Evolutionary conservation across 352 stramenopile species (phyloP), one percentile per base, ranked within the genome.

Genomic region (Pythium apleroticum): DNA sequence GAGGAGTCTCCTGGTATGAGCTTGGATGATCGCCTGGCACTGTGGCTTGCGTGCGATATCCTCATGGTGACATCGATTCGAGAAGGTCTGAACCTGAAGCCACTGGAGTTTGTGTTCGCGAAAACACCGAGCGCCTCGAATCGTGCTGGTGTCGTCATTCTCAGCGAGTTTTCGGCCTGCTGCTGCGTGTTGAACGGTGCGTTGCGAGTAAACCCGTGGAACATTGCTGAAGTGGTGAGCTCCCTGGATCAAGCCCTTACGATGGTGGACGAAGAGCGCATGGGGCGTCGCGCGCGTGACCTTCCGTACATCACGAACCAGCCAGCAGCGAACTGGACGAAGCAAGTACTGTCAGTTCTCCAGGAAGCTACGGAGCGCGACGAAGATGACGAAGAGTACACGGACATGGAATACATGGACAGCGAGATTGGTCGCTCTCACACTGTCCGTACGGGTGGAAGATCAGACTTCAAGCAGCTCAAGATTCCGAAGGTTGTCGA

Each of bases 11-110:
- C 84, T 7, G 76, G 77, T 30, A 72, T 98, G n/a, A 81, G 82
- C 6, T 86, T 98, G 48, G 74, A 96, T 57, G 89, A 98, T 14
- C 84, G 97, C 28, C 64, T 99, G 27, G 92, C 93, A 25, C 75
- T 99, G 12, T 99, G 90, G 85, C 87, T 96, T 7, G 86, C 92
- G n/a, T 94, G 89, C 46, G 93, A 99, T 75, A 95, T 99, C 39
- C 81, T 99, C 43, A 96, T 99, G 76, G 82, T 96, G 30, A 98
- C 95, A 15, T 95, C 95, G 0, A 95, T 99, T 49, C 89, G 97
- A 20, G 97, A 99, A 77, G 97, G 97, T n/a, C 73, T 99, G 19
- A 99, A 99, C 78, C 77, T 99, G 35, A 93, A 96, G 66, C 97
- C 97, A 4, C 79, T 99, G 45, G 97, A 99, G 77, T 98, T 95